These are phyloP conservation scores for Fusarium poae DNA, from an alignment of 2,329 filamentous ascomycete species.

Conservation along the genomic window DNA sequence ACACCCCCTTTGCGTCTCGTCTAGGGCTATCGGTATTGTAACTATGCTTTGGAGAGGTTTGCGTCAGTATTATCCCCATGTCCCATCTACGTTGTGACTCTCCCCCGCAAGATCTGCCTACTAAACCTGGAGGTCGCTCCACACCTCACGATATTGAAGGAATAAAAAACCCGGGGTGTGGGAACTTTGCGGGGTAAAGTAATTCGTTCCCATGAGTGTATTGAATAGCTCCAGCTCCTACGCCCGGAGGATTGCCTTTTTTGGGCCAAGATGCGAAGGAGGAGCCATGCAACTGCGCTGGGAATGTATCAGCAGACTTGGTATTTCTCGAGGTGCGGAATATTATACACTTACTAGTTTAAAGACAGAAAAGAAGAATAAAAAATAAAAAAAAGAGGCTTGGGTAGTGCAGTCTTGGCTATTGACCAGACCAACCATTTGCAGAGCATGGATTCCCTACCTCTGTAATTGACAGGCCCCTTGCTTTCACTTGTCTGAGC, in stretches of 20 bases:
- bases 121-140: constrained; percentile 1
- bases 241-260: constrained; percentile 44
- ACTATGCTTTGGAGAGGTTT: not conserved
- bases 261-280: constrained; percentile 44
- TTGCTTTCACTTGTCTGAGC: constrained; percentile 17
- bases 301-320: constrained; percentile 24
- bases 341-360: not conserved
- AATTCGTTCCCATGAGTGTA: not conserved
- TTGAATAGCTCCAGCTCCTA: constrained; percentile 28
- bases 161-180: constrained; percentile 35
- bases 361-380: not conserved
- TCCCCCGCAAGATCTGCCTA: constrained; percentile 48
- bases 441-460: not conserved
- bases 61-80: constrained; percentile 9
- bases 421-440: constrained; percentile 10
- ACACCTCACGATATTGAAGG: constrained; percentile 12
- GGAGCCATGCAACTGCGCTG: not conserved
- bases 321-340: not conserved
- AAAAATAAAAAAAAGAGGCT: constrained; percentile 8
- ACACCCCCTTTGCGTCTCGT: not conserved
- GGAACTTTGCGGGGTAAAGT: constrained; percentile 46
- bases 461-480: constrained; percentile 1
- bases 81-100: constrained; percentile 7
- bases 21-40: not conserved
- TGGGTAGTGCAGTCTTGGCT: constrained; percentile 30